A percentile compares a stretch with the other conserved stretches of the same genome.
These are phyloP conservation scores for Hammondia hammondi DNA, from an alignment of 169 alveolate genomes.

Conservation along the genomic window DNA sequence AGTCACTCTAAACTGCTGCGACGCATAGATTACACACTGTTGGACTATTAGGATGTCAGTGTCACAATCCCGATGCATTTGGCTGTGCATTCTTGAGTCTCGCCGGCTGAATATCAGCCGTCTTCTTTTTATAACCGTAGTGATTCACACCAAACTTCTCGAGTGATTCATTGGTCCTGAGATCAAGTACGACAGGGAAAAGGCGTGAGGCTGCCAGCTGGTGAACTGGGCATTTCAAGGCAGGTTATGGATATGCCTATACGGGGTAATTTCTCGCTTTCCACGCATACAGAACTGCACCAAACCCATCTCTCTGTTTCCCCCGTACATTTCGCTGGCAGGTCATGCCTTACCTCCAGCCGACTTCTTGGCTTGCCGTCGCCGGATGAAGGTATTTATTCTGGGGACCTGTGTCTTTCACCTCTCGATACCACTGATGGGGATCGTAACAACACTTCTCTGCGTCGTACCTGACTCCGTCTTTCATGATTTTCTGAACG, in stretches of 20 bases:
- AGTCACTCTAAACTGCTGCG: no score
- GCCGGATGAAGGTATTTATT: neutral
- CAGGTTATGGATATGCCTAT: no score
- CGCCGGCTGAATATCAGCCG: slow-evolving; percentile 38
- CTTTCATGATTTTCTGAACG: slow-evolving; percentile 15
- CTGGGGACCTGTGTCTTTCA: neutral
- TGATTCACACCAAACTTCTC: slow-evolving; percentile 47
- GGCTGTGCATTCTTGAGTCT: neutral
- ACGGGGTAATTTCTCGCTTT: no score
- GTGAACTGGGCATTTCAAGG: no score
- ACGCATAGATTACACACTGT: no score
- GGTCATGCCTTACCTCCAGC: slow-evolving; percentile 11
- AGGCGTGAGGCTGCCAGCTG: no score
- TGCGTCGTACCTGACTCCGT: neutral
- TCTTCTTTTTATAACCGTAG: neutral
- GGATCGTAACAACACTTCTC: neutral
- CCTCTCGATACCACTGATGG: neutral
- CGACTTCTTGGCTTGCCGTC: slow-evolving; percentile 30
- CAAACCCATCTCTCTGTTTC: neutral
- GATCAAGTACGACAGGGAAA: no score
- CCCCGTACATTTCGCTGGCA: neutral
- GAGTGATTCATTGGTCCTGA: neutral
- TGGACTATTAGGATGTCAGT: neutral
- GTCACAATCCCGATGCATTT: neutral
- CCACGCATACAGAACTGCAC: no score